A percentile compares a stretch with the other conserved stretches of the same genome.
phyloP scores from a whole-genome alignment of 2,329 filamentous ascomycete species.

The Pyrenophora teres region DNA sequence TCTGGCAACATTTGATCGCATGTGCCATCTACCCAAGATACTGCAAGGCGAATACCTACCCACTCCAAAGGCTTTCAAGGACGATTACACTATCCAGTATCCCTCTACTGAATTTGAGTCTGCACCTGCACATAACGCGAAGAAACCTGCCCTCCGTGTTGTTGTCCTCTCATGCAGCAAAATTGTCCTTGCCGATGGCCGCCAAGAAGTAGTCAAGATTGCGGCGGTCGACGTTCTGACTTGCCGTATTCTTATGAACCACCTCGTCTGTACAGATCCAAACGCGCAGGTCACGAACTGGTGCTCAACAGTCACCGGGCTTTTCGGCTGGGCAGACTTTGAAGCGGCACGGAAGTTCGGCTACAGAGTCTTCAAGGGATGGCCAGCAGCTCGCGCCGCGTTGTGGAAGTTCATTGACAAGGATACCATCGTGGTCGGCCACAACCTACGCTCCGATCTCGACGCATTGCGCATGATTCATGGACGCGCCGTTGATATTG shows the following conservation, averaged over 20 bases:
- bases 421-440: slow-evolving; percentile 42
- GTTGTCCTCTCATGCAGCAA: slow-evolving; percentile 38
- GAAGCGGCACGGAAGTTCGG: slow-evolving; percentile 31
- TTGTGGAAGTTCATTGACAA: slow-evolving; percentile 38
- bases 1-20: slow-evolving; percentile 25
- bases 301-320: slow-evolving; percentile 31
- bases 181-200: slow-evolving; percentile 26
- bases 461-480: slow-evolving; percentile 44
- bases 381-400: slow-evolving; percentile 37
- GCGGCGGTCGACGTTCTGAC: slow-evolving; percentile 40
- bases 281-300: slow-evolving; percentile 30
- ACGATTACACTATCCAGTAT: slow-evolving; percentile 27
- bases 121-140: slow-evolving; percentile 18
- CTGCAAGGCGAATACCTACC: slow-evolving; percentile 38
- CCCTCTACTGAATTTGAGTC: slow-evolving; percentile 25
- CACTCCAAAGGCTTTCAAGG: slow-evolving; percentile 28
- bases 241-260: slow-evolving; percentile 38
- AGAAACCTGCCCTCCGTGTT: slow-evolving; percentile 22
- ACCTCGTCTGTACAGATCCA: slow-evolving; percentile 38
- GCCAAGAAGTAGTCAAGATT: slow-evolving; percentile 39
- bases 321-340: slow-evolving; percentile 30
- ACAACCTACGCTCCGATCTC: slow-evolving; percentile 41
- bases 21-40: slow-evolving; percentile 35
- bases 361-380: slow-evolving; percentile 43
- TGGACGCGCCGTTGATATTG: slow-evolving; percentile 40